Base-by-base conservation (phyloP, 257 asterid genomes). In the Solanum gandarillasii region DNA sequence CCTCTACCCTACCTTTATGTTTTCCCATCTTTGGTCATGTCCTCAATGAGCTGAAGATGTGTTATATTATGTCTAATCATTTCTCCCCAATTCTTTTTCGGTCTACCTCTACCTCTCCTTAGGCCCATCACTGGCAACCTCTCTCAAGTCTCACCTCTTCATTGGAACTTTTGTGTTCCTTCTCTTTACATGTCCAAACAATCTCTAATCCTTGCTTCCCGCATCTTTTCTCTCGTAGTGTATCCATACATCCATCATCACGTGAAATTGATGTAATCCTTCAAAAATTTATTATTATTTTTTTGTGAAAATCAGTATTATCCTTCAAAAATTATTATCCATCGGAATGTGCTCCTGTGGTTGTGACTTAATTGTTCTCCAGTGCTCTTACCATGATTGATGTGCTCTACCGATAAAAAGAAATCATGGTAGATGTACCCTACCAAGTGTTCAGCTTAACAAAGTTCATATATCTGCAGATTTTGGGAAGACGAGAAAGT, bases 401-500 rank as follows among this genome's bases (percentile, higher is more conserved):
- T 74, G 83, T 11, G 9, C 55, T 74, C 31, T 21, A 32, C 25
- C 0, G 27, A 18, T 72, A 7, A 32, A 72, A 72, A 72, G 10
- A 18, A 13, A 74, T 74, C 83, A 76, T 39, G 58, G 12, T 46
- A 46, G 20, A 27, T 81, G 68, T 36, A 16, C 38, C 31, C 41
- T 81, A 13, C 85, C 23, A 27, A 16, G 41, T 20, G 12, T 29
- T 46, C 39, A 81, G 70, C 43, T 46, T 81, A 81, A 81, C 18
- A 48, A 81, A 82, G 41, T 82, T 82, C 14, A 48, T 29, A 9
- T 88, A 71, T 46, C 31, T 91, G 92, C 95, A 96, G 99, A 92
- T 94, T 87, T 87, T 95, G 98, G 98, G 97, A 95, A 91, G 92
- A 94, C 23, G 98, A 93, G 88, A 91, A 94, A 88, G 97, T 94